These are phyloP conservation scores for Colletotrichum godetiae DNA, from an alignment of 2,329 filamentous ascomycete species.

Conservation along the genomic window DNA sequence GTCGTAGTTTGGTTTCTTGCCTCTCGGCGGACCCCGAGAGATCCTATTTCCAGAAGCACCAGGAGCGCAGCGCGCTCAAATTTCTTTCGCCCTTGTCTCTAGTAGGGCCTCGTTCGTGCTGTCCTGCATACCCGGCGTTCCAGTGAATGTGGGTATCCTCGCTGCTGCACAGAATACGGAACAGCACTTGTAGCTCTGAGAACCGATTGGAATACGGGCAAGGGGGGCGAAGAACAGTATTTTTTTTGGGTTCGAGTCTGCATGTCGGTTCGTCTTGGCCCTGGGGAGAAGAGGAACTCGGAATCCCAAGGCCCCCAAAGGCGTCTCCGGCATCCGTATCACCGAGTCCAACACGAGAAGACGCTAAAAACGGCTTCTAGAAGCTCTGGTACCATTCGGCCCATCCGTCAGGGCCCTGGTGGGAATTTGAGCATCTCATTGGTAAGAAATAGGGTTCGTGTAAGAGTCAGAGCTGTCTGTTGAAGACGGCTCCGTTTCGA, in stretches of 20 bases:
- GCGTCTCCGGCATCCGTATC: background rate
- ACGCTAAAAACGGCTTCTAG: constrained; percentile 6
- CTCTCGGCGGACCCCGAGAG: background rate
- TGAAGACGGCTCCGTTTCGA: constrained; percentile 13
- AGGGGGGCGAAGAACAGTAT: background rate
- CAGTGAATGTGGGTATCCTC: background rate
- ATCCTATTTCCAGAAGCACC: background rate
- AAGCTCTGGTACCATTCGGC: background rate
- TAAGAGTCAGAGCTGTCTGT: background rate
- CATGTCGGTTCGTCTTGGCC: constrained; percentile 9
- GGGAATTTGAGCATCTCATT: background rate
- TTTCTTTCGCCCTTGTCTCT: background rate
- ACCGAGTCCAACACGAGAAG: background rate
- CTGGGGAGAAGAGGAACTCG: background rate
- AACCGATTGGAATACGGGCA: constrained; percentile 5
- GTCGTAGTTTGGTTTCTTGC: background rate
- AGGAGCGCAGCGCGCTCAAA: background rate
- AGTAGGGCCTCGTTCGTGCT: background rate
- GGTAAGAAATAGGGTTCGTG: background rate
- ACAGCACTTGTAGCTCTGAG: background rate
- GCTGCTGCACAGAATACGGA: constrained; percentile 1
- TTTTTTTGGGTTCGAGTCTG: background rate
- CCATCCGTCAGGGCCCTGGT: background rate
- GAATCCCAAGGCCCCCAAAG: background rate
- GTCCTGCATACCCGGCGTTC: background rate